Conservation (phyloP, 176 grass and related monocot species). For the Cymbopogon citratus region DNA sequence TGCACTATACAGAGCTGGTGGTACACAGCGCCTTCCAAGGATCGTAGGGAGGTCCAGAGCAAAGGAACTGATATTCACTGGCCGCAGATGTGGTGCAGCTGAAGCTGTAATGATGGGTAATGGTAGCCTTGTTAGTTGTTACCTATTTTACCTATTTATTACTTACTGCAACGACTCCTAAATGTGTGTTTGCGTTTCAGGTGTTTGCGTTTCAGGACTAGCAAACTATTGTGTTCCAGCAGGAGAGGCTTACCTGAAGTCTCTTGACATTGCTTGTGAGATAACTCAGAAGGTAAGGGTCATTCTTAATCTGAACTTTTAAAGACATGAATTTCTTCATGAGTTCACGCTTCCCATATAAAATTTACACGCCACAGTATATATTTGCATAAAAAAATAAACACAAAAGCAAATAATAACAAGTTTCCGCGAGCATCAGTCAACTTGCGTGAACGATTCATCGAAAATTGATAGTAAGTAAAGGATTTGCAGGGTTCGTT, state of each 20-base stretch:
- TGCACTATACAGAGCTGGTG: constrained; percentile 61
- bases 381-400: not conserved
- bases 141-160: not conserved
- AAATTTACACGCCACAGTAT: not conserved
- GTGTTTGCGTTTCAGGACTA: constrained; percentile 32
- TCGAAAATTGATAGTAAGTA: not conserved
- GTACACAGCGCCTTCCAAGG: constrained; percentile 83
- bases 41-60: constrained; percentile 65
- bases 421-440: not conserved
- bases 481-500: not conserved
- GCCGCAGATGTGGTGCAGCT: constrained; percentile 45
- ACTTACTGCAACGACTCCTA: not conserved
- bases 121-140: not conserved
- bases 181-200: constrained; percentile 3
- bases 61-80: constrained; percentile 83
- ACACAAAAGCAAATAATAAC: not conserved
- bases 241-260: constrained; percentile 53
- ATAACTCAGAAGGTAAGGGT: constrained; percentile 62
- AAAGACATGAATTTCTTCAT: not conserved
- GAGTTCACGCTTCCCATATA: not conserved
- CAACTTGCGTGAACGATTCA: no score
- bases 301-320: not conserved
- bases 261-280: constrained; percentile 60
- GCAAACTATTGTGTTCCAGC: constrained; percentile 73
- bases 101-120: constrained; percentile 71